Evolutionary conservation across 805 yeast species (phyloP), one percentile per base, ranked within the genome.

Genomic region (Candida khao-thaluensis): DNA sequence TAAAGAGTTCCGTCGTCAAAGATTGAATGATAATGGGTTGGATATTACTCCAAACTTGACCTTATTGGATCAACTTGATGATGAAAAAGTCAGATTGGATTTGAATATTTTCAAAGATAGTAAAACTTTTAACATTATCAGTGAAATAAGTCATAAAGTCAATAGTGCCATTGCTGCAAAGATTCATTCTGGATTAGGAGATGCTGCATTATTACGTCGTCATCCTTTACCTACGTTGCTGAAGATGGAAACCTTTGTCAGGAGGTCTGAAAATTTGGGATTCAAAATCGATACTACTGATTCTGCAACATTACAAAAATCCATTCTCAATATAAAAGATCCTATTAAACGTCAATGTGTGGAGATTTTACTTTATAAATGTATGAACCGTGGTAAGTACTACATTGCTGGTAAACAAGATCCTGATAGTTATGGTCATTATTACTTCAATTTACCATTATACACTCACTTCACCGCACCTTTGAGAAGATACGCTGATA

Each of bases 391-490:
- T 52, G 95, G 95, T 25, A 86, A 84, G 54, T 93, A 93, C 58
- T 84, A 80, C 45, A 77, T 89, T 54, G 95, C 96, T 7, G 97
- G 95, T 21, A 82, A 81, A 56, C 82, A 81, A 37, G 95, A 88
- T 49, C 79, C 86, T 2, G 91, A 83, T 48, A 79, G 75, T 44
- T 78, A 75, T 56, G 82, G 82, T 8, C 95, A 91, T 54, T 93
- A 85, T 62, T 76, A 85, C 55, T 77, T 83, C 57, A 88, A 88
- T 48, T 60, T 85, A 41, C 95, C 96, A 20, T 68, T 88, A 30
- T 93, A 87, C 60, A 87, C 98, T 0, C 97, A 91, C 62, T 90
- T 90, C 68, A 84, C 86, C n/a, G 78, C 95, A 1, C 98, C 99
- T 11, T 69, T 88, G 56, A 77, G 95, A 59, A 76, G 99, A 53